Percentiles rank a stretch among this genome's conserved stretches.
These are phyloP conservation scores for Metschnikowia koreensis DNA, from an alignment of 805 yeast genomes.

Conservation along the genomic window DNA sequence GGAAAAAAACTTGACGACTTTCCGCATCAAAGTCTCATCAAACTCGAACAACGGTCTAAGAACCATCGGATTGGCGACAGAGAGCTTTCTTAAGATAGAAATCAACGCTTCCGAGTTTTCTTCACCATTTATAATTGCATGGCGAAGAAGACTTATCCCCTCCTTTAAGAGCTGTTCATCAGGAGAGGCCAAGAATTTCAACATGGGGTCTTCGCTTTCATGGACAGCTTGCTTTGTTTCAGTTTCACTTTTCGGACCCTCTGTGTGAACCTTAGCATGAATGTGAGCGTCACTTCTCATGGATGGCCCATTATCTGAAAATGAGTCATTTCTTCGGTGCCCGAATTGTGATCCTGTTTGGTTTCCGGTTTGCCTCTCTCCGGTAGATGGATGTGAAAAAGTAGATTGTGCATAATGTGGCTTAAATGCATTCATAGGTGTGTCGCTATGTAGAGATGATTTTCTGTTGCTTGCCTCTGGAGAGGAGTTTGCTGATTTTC, in stretches of 20 bases:
- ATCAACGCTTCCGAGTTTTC: slow-evolving; percentile 26
- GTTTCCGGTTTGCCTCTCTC: background rate
- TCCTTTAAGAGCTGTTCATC: slow-evolving; percentile 30
- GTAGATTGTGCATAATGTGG: slow-evolving; percentile 18
- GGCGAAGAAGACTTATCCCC: slow-evolving; percentile 37
- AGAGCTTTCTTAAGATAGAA: slow-evolving; percentile 24
- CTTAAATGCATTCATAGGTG: background rate
- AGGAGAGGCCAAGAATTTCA: slow-evolving; percentile 34
- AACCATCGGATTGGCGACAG: slow-evolving; percentile 29
- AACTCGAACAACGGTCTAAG: slow-evolving; percentile 32
- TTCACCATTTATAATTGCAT: slow-evolving; percentile 39
- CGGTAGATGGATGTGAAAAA: slow-evolving; percentile 10
- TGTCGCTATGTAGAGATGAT: background rate
- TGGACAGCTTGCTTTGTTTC: background rate
- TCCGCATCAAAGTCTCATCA: slow-evolving; percentile 26
- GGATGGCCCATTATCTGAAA: background rate
- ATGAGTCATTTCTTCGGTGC: background rate
- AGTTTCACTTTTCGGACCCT: background rate
- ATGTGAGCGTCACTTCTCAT: background rate
- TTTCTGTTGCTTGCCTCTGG: slow-evolving; percentile 1
- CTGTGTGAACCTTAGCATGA: background rate
- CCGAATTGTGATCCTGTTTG: background rate
- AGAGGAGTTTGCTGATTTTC: background rate
- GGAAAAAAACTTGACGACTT: slow-evolving; percentile 24
- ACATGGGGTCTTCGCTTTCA: slow-evolving; percentile 32